Evolutionary conservation across 2,329 filamentous ascomycete genomes (phyloP).

Genomic region (Beauveria bassiana): DNA sequence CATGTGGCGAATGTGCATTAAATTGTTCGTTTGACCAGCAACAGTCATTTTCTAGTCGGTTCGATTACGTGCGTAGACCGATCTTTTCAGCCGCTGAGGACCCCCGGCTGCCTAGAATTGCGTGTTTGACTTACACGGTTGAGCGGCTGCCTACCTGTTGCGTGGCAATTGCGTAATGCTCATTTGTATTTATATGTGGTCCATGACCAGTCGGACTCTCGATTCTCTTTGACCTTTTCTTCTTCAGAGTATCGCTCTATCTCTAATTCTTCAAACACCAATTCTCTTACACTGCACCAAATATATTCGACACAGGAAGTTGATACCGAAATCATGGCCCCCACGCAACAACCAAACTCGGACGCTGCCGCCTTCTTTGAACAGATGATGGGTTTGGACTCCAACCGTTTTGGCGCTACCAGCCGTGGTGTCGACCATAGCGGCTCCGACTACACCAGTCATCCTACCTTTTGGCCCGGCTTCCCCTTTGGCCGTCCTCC

Average conservation of each 20-base stretch:
- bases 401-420: conserved; percentile 17
- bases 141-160: not conserved
- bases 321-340: not conserved
- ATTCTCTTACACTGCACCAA: not conserved
- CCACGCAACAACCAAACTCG: not conserved
- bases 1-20: not conserved
- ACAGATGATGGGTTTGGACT: conserved; percentile 30
- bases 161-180: not conserved
- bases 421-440: conserved; percentile 29
- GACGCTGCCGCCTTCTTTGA: not conserved
- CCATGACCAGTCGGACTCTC: not conserved
- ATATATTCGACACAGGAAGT: not conserved
- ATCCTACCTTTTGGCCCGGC: conserved; percentile 21
- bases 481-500: conserved; percentile 25
- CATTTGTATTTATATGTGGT: not conserved
- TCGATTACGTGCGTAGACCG: not conserved
- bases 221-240: not conserved
- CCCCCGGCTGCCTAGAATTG: not conserved
- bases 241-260: not conserved
- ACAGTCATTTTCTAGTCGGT: not conserved
- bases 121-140: not conserved
- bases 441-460: conserved; percentile 11
- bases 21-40: not conserved
- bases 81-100: conserved; percentile 4
- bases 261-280: not conserved